phyloP scores from a whole-genome alignment of 176 grass and related monocot species.

The Juncus inflexus region DNA sequence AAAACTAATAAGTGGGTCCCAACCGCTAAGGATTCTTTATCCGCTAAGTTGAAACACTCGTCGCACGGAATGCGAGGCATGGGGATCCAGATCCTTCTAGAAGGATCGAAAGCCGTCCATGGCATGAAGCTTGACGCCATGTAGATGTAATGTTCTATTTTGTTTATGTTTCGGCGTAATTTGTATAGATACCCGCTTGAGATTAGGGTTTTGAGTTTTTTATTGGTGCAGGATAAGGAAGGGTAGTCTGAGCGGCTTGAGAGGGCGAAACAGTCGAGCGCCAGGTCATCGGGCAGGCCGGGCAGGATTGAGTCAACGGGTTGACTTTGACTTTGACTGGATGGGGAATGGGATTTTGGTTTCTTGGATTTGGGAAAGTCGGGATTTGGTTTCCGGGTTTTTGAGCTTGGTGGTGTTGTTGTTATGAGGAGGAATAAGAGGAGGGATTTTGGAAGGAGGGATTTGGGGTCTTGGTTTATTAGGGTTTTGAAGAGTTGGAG shows the following conservation, averaged over 20 bases:
- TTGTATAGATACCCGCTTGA: constrained; percentile 73
- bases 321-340: constrained; percentile 31
- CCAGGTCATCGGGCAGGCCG: constrained; percentile 71
- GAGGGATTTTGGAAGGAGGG: neutral
- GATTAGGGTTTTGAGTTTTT: constrained; percentile 71
- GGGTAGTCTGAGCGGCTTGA: constrained; percentile 78
- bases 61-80: constrained; percentile 82
- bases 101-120: constrained; percentile 88
- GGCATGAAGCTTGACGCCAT: constrained; percentile 80
- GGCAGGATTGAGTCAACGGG: constrained; percentile 72
- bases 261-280: constrained; percentile 72
- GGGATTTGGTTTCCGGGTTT: neutral
- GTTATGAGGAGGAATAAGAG: neutral
- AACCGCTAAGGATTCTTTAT: constrained; percentile 89
- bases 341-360: constrained; percentile 18
- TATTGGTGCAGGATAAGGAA: constrained; percentile 69
- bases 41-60: constrained; percentile 78
- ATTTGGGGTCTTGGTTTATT: neutral
- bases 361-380: constrained; percentile 1
- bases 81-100: constrained; percentile 66
- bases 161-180: constrained; percentile 57
- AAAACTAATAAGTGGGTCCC: constrained; percentile 92
- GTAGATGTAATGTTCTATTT: constrained; percentile 83
- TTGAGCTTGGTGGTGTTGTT: neutral
- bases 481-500: constrained; percentile 9